A percentile compares a stretch with the other conserved stretches of the same genome.
phyloP scores from a whole-genome alignment of 1,284 basidiomycete species.

The Papiliotrema fonsecae region DNA sequence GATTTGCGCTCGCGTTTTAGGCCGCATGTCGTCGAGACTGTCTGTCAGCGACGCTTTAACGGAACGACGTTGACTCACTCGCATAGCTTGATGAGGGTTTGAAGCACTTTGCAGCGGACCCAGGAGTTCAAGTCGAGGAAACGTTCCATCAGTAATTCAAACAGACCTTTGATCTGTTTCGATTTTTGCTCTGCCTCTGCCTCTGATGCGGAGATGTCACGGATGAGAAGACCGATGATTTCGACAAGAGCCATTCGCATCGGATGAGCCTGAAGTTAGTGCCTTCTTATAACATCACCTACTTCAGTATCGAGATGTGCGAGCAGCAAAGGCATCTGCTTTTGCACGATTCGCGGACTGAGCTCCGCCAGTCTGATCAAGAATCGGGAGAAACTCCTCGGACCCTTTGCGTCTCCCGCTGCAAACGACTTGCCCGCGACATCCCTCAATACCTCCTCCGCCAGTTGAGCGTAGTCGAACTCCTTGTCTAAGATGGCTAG shows the following conservation, averaged over 20 bases:
- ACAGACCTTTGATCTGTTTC: slow-evolving; percentile 79
- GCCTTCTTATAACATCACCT: slow-evolving; percentile 19
- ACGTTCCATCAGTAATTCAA: slow-evolving; percentile 77
- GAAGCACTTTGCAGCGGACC: slow-evolving; percentile 82
- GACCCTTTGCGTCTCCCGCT: slow-evolving; percentile 71
- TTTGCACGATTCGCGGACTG: slow-evolving; percentile 77
- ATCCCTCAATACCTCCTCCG: slow-evolving; percentile 74
- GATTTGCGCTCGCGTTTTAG: slow-evolving; percentile 75
- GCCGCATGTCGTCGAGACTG: slow-evolving; percentile 69
- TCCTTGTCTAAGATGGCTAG: slow-evolving; percentile 74
- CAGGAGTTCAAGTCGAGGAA: slow-evolving; percentile 85
- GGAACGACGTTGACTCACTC: slow-evolving; percentile 49
- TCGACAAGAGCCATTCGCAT: slow-evolving; percentile 93
- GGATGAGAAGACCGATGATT: slow-evolving; percentile 73
- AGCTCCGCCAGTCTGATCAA: slow-evolving; percentile 76
- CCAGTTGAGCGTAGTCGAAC: slow-evolving; percentile 83
- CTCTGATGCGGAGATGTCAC: slow-evolving; percentile 63
- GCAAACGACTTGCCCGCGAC: slow-evolving; percentile 39
- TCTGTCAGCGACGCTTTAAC: slow-evolving; percentile 29
- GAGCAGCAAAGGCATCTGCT: slow-evolving; percentile 81
- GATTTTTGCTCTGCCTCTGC: slow-evolving; percentile 59
- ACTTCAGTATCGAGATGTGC: slow-evolving; percentile 90
- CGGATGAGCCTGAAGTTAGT: slow-evolving; percentile 68
- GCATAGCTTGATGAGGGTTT: slow-evolving; percentile 65
- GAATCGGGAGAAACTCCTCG: slow-evolving; percentile 80